phyloP scores from a whole-genome alignment of 1,284 basidiomycete species.

The Exobasidium cylindrosporum region DNA sequence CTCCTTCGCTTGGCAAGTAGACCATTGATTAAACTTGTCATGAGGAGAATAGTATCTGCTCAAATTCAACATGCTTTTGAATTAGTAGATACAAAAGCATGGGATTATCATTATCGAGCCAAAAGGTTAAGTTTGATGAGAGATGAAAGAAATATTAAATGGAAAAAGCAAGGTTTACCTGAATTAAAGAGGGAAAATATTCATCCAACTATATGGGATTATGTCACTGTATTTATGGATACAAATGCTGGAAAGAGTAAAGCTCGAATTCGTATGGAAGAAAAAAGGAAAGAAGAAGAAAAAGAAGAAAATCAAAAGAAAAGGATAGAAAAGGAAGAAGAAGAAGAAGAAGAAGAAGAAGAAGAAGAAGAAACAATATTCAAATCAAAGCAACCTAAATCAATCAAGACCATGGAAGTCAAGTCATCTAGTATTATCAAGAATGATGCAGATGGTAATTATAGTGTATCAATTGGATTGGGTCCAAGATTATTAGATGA shows the following conservation, averaged over 20 bases:
- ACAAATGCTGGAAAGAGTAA: constrained; percentile 9
- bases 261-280: constrained; percentile 4
- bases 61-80: constrained; percentile 14
- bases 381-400: constrained; percentile 1
- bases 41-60: constrained; percentile 4
- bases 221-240: constrained; percentile 15
- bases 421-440: constrained; percentile 11
- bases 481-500: constrained; percentile 12
- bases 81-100: neutral
- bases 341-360: neutral
- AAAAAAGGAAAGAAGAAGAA: constrained; percentile 9
- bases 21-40: constrained; percentile 13
- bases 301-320: neutral
- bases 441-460: constrained; percentile 5
- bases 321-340: constrained; percentile 1
- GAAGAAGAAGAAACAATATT: neutral
- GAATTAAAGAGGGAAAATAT: neutral
- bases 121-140: neutral
- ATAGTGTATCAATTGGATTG: constrained; percentile 12
- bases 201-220: constrained; percentile 4
- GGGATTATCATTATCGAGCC: constrained; percentile 13
- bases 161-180: neutral
- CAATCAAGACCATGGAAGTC: constrained; percentile 8
- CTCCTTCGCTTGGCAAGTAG: neutral
- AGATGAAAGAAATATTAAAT: neutral